These are phyloP conservation scores for Monotropa hypopitys DNA, from an alignment of 179 eudicot genomes.

Conservation along the genomic window DNA sequence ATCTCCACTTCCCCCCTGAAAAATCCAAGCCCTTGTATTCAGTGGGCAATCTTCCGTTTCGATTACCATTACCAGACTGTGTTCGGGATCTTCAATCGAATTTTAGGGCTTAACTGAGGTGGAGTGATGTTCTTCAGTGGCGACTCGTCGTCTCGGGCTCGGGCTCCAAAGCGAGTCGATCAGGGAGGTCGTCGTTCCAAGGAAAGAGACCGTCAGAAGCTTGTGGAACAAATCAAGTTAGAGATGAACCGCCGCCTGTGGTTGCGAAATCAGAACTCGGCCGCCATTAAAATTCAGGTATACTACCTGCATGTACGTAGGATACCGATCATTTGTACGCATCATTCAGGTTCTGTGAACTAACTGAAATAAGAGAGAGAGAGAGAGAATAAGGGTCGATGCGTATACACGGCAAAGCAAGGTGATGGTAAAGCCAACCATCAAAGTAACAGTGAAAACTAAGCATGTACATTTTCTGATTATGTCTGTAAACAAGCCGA, in stretches of 20 bases:
- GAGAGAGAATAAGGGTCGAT: background rate
- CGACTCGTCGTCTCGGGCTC: conserved; percentile 63
- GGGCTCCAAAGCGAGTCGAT: conserved; percentile 92
- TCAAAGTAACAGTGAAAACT: background rate
- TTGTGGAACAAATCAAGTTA: conserved; percentile 67
- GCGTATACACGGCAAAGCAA: background rate
- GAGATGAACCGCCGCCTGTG: conserved; percentile 60
- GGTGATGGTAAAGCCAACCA: background rate
- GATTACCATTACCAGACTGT: background rate
- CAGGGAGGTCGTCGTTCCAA: conserved; percentile 92
- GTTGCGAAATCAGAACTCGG: conserved; percentile 61
- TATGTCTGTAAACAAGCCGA: background rate
- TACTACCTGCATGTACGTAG: too few species aligned
- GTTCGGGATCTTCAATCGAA: background rate
- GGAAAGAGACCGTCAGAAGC: conserved; percentile 85
- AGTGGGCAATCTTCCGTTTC: background rate
- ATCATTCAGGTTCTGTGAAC: background rate
- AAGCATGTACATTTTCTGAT: background rate
- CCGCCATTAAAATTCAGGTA: conserved; percentile 83
- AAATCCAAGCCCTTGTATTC: background rate
- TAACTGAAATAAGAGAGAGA: background rate
- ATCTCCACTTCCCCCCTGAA: background rate
- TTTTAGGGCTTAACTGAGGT: background rate
- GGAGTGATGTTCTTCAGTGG: conserved; percentile 71
- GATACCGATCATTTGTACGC: background rate